phyloP scores from a whole-genome alignment of 805 yeast genomes.

The Starmera dryadoides region DNA sequence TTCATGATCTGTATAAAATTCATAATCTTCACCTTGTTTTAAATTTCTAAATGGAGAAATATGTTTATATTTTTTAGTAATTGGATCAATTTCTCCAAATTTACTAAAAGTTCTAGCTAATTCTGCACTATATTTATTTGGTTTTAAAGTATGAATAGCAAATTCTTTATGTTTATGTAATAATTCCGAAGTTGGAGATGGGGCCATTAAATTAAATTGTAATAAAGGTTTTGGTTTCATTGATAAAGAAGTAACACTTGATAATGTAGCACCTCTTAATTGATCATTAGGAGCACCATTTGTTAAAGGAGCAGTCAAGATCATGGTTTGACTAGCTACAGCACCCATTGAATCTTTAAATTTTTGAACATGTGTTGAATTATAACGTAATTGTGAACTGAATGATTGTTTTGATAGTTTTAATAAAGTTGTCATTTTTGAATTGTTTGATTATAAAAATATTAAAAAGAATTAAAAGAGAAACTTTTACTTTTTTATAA shows the following conservation, averaged over 20 bases:
- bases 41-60: slow-evolving; percentile 44
- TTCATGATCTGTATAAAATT: slow-evolving; percentile 20
- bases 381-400: slow-evolving; percentile 3
- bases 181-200: slow-evolving; percentile 69
- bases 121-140: slow-evolving; percentile 43
- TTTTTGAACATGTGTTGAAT: slow-evolving; percentile 14
- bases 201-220: slow-evolving; percentile 81
- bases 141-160: slow-evolving; percentile 73
- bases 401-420: too few relatives aligned
- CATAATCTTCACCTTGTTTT: slow-evolving; percentile 24
- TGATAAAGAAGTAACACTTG: slow-evolving; percentile 80
- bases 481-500: too few relatives aligned
- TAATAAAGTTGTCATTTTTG: too few relatives aligned
- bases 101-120: slow-evolving; percentile 65
- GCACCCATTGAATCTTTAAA: slow-evolving; percentile 36
- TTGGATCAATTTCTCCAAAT: slow-evolving; percentile 30
- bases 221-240: slow-evolving; percentile 70
- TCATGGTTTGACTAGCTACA: slow-evolving; percentile 47
- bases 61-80: slow-evolving; percentile 16
- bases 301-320: slow-evolving; percentile 43
- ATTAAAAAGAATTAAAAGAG: too few relatives aligned
- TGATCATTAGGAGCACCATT: slow-evolving; percentile 4
- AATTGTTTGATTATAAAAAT: too few relatives aligned
- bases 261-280: slow-evolving; percentile 75
- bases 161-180: slow-evolving; percentile 51